Conservation (phyloP, 1,284 basidiomycete species). For the Apiotrichum gamsii region DNA sequence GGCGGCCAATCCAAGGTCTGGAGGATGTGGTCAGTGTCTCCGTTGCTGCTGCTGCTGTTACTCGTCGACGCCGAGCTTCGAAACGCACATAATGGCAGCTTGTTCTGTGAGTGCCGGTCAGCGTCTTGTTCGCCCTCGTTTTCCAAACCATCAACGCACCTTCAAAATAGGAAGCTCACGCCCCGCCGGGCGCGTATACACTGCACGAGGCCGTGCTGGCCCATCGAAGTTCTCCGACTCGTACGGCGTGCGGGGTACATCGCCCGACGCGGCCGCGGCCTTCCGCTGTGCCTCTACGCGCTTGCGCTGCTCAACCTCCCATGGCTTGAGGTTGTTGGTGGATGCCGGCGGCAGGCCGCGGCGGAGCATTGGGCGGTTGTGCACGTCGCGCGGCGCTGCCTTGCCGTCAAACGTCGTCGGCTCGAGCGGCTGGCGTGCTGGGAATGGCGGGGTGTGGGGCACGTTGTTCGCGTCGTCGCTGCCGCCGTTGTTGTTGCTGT, state of each 20-base stretch:
- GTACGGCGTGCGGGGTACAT: background rate
- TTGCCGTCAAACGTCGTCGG: conserved; percentile 33
- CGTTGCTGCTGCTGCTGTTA: conserved; percentile 2
- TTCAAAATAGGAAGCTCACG: conserved; percentile 31
- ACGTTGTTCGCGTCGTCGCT: too few species aligned
- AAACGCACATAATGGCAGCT: conserved; percentile 30
- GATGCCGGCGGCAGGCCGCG: conserved; percentile 26
- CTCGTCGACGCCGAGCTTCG: too few species aligned
- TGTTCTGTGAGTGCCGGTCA: conserved; percentile 27
- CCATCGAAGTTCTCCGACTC: conserved; percentile 11
- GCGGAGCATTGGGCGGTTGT: conserved; percentile 27
- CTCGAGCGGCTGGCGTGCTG: conserved; percentile 10
- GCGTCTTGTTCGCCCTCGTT: too few species aligned
- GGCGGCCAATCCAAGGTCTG: conserved; percentile 34
- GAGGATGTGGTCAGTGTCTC: background rate
- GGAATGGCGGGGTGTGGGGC: conserved; percentile 6
- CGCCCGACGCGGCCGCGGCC: background rate
- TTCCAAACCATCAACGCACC: too few species aligned
- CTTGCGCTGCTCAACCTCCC: conserved; percentile 11
- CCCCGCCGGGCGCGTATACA: conserved; percentile 11
- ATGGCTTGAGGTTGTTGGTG: conserved; percentile 1
- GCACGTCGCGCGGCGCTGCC: conserved; percentile 27
- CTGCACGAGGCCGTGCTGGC: conserved; percentile 9
- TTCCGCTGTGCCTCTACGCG: background rate
- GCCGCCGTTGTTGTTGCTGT: background rate